A percentile compares a stretch with the other conserved stretches of the same genome.
phyloP scores from a whole-genome alignment of 352 stramenopile species.

The Phytophthora fragariaefolia region DNA sequence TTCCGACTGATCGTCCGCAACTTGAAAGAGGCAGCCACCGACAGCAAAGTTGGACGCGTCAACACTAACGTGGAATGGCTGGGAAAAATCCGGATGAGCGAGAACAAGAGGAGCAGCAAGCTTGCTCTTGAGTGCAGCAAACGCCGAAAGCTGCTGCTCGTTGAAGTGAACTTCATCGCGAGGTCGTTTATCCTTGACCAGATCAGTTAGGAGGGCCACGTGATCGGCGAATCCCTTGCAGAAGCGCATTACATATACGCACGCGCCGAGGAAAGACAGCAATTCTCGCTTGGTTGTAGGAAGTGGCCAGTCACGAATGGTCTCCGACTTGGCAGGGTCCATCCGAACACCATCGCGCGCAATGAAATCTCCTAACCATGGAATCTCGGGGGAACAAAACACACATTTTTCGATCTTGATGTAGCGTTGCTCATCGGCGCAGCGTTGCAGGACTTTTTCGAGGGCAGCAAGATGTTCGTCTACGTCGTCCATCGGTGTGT shows the following conservation, averaged over 20 bases:
- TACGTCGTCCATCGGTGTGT: too few species aligned
- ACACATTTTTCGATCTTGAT: too few species aligned
- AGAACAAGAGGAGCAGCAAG: background rate
- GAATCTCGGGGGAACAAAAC: too few species aligned
- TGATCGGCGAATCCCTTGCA: background rate
- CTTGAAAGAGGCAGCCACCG: background rate
- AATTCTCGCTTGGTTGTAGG: background rate
- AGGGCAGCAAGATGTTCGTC: too few species aligned
- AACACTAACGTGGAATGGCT: background rate
- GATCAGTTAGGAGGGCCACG: background rate
- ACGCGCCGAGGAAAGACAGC: background rate
- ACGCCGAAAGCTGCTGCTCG: background rate
- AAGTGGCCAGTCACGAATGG: background rate
- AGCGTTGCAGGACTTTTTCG: too few species aligned
- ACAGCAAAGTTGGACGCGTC: background rate
- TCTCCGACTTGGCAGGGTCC: too few species aligned
- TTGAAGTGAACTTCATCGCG: background rate
- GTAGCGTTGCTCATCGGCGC: too few species aligned
- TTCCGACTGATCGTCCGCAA: background rate
- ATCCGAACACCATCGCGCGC: too few species aligned
- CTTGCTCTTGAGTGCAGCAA: background rate
- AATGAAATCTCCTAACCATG: too few species aligned
- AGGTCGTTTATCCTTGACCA: background rate
- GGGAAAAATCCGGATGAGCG: background rate
- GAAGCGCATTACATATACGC: background rate